A percentile compares a stretch with the other conserved stretches of the same genome.
phyloP scores from a whole-genome alignment of 805 yeast species.

The Zygoascus flipseniorum region DNA sequence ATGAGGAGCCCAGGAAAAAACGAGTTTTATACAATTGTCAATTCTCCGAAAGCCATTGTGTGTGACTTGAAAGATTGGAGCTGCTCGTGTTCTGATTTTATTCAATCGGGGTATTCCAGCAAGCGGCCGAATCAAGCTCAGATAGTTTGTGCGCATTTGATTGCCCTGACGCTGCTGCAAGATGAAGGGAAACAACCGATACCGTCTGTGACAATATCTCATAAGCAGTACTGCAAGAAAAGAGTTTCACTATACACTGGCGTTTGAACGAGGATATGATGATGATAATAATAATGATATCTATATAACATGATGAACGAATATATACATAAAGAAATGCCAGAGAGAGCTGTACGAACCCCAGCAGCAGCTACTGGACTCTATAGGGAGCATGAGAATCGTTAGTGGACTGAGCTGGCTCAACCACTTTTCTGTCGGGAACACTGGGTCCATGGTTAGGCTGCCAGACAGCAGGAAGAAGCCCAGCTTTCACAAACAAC shows the following conservation, averaged over 20 bases:
- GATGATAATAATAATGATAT: too few relatives aligned
- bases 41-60: neutral
- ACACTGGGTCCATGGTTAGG: conserved; percentile 19
- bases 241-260: neutral
- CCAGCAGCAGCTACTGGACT: neutral
- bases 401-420: conserved; percentile 1
- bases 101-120: neutral
- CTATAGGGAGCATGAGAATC: neutral
- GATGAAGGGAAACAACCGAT: neutral
- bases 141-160: neutral
- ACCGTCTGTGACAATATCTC: neutral
- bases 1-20: neutral
- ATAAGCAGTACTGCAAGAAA: neutral
- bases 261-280: too few relatives aligned
- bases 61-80: neutral
- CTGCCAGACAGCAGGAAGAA: conserved; percentile 39
- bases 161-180: neutral
- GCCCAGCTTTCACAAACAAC: conserved; percentile 62
- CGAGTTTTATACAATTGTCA: neutral
- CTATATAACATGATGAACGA: neutral
- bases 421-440: conserved; percentile 12
- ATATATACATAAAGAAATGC: neutral
- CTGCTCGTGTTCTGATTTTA: conserved; percentile 1
- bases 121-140: neutral
- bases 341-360: neutral